Evolutionary conservation across 1,139 yeast species (phyloP).

Genomic region (Yamadazyma sp.): DNA sequence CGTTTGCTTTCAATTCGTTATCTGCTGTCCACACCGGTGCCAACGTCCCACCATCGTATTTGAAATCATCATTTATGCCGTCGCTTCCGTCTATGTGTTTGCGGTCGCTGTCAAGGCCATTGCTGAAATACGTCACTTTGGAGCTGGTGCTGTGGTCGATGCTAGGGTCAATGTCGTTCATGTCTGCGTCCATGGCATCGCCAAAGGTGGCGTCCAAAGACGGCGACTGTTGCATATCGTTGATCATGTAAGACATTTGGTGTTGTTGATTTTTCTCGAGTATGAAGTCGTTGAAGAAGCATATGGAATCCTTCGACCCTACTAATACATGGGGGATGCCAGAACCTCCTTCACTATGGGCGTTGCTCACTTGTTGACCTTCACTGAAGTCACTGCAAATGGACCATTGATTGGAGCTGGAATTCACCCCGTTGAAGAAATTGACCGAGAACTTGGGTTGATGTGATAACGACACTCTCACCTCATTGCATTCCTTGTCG

Average conservation of each 20-base stretch:
- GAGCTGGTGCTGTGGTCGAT: not conserved
- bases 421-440: constrained; percentile 52
- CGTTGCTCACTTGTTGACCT: constrained; percentile 74
- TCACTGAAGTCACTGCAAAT: constrained; percentile 82
- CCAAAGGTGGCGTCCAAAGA: not conserved
- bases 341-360: constrained; percentile 57
- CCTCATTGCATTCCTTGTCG: constrained; percentile 46
- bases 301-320: constrained; percentile 53
- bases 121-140: not conserved
- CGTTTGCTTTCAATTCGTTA: constrained; percentile 16
- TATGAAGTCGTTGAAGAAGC: constrained; percentile 55
- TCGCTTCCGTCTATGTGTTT: constrained; percentile 14
- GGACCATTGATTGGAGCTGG: constrained; percentile 70
- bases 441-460: constrained; percentile 79
- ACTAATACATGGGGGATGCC: constrained; percentile 54
- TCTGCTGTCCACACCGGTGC: constrained; percentile 24
- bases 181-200: constrained; percentile 2
- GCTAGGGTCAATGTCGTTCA: not conserved
- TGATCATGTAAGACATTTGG: constrained; percentile 15
- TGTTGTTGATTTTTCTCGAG: constrained; percentile 36
- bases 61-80: constrained; percentile 15
- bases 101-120: not conserved
- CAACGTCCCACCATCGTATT: constrained; percentile 5
- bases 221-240: constrained; percentile 4
- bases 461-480: constrained; percentile 51